Evolutionary conservation across 2,329 filamentous ascomycete species (phyloP), one percentile per base, ranked within the genome.

Genomic region (Emericellopsis atlantica): DNA sequence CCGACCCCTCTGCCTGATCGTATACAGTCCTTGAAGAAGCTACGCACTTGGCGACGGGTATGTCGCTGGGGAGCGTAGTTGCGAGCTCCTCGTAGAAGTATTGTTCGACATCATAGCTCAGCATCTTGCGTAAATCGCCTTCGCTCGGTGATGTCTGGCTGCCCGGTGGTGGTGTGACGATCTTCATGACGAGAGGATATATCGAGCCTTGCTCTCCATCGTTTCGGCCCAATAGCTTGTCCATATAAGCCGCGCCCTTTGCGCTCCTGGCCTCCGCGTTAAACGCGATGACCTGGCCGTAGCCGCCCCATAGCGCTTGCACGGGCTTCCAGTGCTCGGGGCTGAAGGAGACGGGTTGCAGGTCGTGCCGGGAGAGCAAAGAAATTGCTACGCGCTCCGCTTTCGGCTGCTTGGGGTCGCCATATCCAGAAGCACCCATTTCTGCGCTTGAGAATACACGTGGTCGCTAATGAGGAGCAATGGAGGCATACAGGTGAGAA

Each of bases 21-120:
- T 3, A 6, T 7, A 29, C 4, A 6, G 67, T 79, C 22, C 54
- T 50, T 4, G 61, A 71, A 21, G 62, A 74, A 0, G 61, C 63
- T 2, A 77, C 43, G 31, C 69, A 75, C 16, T 61, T 56, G 0
- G 76, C 72, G 1, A 79, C 67, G 0, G 66, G 62, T 2, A 72
- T 52, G 1, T 59, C 52, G 0, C 55, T 50, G 0, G 58, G 51
- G 2, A 83, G 53, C 0, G 51, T 51, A 0, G 74, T 70, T 0
- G 73, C 74, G 10, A 83, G 54, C 3, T 69, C 53, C 2, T 59
- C 61, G 52, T 84, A 84, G 47, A 84, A 84, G 47, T 70, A 70
- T 49, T 79, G 76, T 54, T 84, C 79, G 4, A 81, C 74, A 36
- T 77, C 66, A 47, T 84, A 84, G 51, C 76, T 81, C 23, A 82